Evolutionary conservation across 352 stramenopile genomes (phyloP), one percentile per base, ranked within the genome.

Genomic region (Phytophthora megakarya): DNA sequence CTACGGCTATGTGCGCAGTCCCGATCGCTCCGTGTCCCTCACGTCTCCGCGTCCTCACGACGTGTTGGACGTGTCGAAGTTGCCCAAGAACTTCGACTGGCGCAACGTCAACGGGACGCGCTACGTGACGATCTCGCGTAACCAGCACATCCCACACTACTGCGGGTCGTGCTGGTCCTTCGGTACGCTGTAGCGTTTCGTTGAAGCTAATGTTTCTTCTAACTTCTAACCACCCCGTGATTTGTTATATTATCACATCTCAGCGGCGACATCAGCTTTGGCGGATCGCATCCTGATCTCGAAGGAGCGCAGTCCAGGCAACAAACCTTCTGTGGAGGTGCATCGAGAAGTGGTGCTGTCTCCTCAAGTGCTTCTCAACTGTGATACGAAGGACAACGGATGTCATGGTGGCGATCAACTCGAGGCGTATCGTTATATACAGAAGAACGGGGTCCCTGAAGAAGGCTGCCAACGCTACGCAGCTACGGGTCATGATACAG

Each of bases 1-100:
- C 38, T 84, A 70, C 32, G 89, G 86, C 73, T 93, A 93, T 68
- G 70, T 85, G 65, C 86, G 86, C 74, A 81, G 79, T 54, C 59
- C 73, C 0, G 80, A 95, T 62, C 86, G 86, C 60, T 90, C 83
- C 46, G 72, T 84, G 44, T 68, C 77, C 44, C 50, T 95, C 30
- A 86, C 78, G 61, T 80, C 74, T 9, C 69, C 86, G 7, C 80
- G 75, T 4, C 84, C 88, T 15, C 86, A 95, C 61, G 71, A 90
- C 23, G 79, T 87, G 45, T 32, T 97, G 12, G 78, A 92, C 44
- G 33, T 67, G 19, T 46, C 61, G 5, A 73, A 90, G 35, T 66
- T 99, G 28, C 97, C 97, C 38, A 90, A 93, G 66, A 86, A 80
- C 57, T 99, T 98, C 67, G 92, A 97, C 72, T 99, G 96, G 96